Conservation (phyloP, 75 land plant genomes). For the Pinus tabuliformis region DNA sequence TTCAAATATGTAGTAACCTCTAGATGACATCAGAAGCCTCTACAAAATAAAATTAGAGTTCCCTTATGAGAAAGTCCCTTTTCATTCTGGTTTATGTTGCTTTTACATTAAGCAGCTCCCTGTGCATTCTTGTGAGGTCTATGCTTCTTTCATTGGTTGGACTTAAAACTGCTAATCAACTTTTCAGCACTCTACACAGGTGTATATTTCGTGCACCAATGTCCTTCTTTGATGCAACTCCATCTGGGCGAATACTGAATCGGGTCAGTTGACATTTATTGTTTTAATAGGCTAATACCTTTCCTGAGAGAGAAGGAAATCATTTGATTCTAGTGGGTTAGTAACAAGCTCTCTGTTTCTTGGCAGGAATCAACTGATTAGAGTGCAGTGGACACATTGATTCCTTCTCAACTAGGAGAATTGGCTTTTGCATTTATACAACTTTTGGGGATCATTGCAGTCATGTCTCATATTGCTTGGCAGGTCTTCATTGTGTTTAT, state of each 20-base stretch:
- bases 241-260: constrained; percentile 79
- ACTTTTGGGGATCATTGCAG: background rate
- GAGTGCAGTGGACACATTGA: constrained; percentile 12
- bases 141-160: constrained; percentile 52
- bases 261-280: constrained; percentile 44
- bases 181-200: constrained; percentile 45
- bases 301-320: background rate
- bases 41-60: constrained; percentile 15
- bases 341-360: background rate
- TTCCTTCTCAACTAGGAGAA: constrained; percentile 10
- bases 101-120: constrained; percentile 47
- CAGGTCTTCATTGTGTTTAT: background rate
- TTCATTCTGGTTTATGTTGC: constrained; percentile 38
- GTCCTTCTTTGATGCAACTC: constrained; percentile 85
- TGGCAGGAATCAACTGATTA: constrained; percentile 17
- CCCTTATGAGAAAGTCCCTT: constrained; percentile 17
- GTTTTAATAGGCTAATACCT: background rate
- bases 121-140: constrained; percentile 52
- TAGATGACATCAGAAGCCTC: constrained; percentile 82
- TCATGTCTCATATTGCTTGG: background rate
- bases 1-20: constrained; percentile 79
- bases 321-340: background rate
- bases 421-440: background rate
- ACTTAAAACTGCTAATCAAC: constrained; percentile 26
- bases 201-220: constrained; percentile 89